A percentile compares a stretch with the other conserved stretches of the same genome.
phyloP scores from a whole-genome alignment of 2,329 filamentous ascomycete genomes.

The Arthrobotrys megalospora region DNA sequence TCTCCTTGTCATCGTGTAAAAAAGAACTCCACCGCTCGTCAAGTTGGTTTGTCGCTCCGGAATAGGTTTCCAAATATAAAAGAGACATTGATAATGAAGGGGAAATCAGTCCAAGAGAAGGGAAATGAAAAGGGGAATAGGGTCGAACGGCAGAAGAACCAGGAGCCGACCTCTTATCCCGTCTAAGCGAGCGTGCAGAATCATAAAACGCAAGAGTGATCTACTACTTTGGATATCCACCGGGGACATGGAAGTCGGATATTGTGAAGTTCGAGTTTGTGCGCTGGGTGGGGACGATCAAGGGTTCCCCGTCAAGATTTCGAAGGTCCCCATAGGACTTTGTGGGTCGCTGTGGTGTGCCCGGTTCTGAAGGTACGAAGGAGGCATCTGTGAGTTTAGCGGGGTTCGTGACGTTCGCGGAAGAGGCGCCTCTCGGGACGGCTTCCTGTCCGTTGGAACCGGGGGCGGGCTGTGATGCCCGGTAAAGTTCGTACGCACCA shows the following conservation, averaged over 20 bases:
- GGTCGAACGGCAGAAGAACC: neutral
- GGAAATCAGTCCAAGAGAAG: neutral
- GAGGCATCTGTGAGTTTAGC: conserved; percentile 59
- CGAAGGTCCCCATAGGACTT: conserved; percentile 51
- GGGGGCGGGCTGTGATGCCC: conserved; percentile 34
- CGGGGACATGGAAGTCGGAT: conserved; percentile 79
- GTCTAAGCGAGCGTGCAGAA: conserved; percentile 28
- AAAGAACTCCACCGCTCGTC: neutral
- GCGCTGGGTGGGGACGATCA: conserved; percentile 57
- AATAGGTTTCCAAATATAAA: neutral
- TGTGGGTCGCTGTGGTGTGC: conserved; percentile 30
- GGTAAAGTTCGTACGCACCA: conserved; percentile 59
- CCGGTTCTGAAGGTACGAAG: conserved; percentile 34
- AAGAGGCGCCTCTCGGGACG: conserved; percentile 75
- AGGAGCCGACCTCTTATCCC: conserved; percentile 34
- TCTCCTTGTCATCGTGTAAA: conserved; percentile 7
- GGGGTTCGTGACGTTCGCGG: conserved; percentile 40
- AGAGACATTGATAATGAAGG: neutral
- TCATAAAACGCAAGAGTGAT: conserved; percentile 53
- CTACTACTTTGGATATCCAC: conserved; percentile 73
- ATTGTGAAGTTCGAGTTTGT: conserved; percentile 70
- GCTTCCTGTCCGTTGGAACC: conserved; percentile 70
- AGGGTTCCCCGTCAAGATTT: conserved; percentile 32
- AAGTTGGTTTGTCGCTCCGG: neutral
- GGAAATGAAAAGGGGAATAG: conserved; percentile 34